Base-by-base conservation (phyloP, 129 eudicot species). In the Cynara cardunculus region DNA sequence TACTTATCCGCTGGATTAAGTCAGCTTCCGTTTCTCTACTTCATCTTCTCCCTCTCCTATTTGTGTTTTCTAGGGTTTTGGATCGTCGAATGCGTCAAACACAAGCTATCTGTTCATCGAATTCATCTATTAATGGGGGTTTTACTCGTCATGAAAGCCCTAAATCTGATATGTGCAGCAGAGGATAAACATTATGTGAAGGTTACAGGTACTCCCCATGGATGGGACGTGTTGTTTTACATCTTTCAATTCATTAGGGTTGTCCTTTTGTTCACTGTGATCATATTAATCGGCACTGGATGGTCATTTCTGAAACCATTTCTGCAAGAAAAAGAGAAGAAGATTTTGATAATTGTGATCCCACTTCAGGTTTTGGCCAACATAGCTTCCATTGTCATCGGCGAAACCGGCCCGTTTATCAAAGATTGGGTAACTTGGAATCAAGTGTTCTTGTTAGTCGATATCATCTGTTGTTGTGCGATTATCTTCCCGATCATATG, bases 301-400 rank as follows among this genome's bases (percentile, higher is more conserved):
- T 89, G 89, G 91, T 85, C 86, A 1, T 81, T 85, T 62, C 13
- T 78, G 72, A 85, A 78, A 78, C 89, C 88, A 4, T 49, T 34
- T 32, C 12, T 90, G 3, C 86, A 78, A 65, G 84, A 78, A 1
- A 76, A 59, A 8, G 86, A 85, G 13, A 90, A 87, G 73, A 66
- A 28, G 13, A 49, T 81, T 0, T 41, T 90, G 21, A 64, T 61
- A 73, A 68, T 85, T 0, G 87, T 80, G 3, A 75, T 85, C 12
- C 74, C 80, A 7, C 84, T 87, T 14, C 89, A 87, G 72, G 80
- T 85, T 22, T 8, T 85, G 0, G 91, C 85, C 18, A 81, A 82
- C 6, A 35, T 85, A 1, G 89, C 91, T 2, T 83, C 77, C 13
- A 27, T 85, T 10, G 71, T 85, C 25, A 88, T 83, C 0, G 79